Percentiles rank a stretch among this genome's conserved stretches.
Conservation (phyloP, 83 land plant genomes). For the Diphasiastrum complanatum region DNA sequence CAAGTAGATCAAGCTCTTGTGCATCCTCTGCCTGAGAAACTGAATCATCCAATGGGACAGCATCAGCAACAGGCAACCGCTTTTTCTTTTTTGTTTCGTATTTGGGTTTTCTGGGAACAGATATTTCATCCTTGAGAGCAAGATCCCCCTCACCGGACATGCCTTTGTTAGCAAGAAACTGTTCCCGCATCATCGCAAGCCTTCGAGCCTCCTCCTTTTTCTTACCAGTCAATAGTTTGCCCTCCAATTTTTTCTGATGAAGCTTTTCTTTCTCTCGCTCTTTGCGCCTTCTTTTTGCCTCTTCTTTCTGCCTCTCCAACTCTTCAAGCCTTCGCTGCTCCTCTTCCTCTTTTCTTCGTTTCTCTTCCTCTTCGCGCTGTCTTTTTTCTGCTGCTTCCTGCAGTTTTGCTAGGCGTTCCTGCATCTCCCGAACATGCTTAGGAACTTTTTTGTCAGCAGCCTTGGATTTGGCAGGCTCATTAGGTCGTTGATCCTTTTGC, state of each 20-base stretch:
- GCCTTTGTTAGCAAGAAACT: conserved; percentile 51
- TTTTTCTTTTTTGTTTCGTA: conserved; percentile 68
- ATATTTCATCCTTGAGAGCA: conserved; percentile 17
- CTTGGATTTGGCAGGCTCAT: conserved; percentile 38
- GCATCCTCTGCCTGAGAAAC: conserved; percentile 26
- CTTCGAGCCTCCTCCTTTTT: conserved; percentile 70
- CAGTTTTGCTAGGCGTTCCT: conserved; percentile 74
- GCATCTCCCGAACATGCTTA: conserved; percentile 95
- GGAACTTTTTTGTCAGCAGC: conserved; percentile 66
- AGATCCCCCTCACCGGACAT: conserved; percentile 23
- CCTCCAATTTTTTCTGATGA: conserved; percentile 71
- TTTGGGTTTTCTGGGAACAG: conserved; percentile 56
- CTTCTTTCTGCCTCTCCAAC: conserved; percentile 73
- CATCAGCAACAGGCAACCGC: conserved; percentile 25
- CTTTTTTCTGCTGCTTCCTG: conserved; percentile 81
- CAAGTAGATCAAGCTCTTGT: conserved; percentile 32
- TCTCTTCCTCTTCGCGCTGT: conserved; percentile 87
- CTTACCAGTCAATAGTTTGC: conserved; percentile 71
- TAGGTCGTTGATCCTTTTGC: conserved; percentile 21
- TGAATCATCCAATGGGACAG: conserved; percentile 12
- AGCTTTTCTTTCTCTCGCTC: conserved; percentile 92
- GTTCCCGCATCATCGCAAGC: conserved; percentile 65
- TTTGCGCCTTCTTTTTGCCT: conserved; percentile 70
- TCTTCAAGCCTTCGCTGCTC: conserved; percentile 75
- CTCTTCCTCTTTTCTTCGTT: conserved; percentile 77